A percentile compares a stretch with the other conserved stretches of the same genome.
These are phyloP conservation scores for Nothophoma quercina DNA, from an alignment of 2,329 filamentous ascomycete genomes.

Conservation along the genomic window DNA sequence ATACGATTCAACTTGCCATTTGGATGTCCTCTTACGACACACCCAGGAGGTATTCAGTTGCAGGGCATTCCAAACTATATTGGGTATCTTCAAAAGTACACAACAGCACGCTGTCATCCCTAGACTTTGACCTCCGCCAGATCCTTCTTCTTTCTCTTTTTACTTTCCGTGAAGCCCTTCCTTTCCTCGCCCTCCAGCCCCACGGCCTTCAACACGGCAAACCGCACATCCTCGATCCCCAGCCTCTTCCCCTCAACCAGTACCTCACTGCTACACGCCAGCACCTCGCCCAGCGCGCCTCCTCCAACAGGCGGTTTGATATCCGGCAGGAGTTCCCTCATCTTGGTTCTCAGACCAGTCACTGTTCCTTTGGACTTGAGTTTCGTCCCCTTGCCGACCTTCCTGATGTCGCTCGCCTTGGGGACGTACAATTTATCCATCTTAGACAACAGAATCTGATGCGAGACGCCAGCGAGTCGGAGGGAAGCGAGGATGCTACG, in stretches of 20 bases:
- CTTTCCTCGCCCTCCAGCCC: constrained; percentile 24
- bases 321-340: constrained; percentile 48
- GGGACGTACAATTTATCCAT: constrained; percentile 58
- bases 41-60: no score
- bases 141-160: constrained; percentile 7
- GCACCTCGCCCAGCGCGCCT: constrained; percentile 63
- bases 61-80: no score
- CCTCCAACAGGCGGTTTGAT: constrained; percentile 43
- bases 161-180: constrained; percentile 13
- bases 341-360: constrained; percentile 52
- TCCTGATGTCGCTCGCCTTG: constrained; percentile 23
- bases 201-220: constrained; percentile 68
- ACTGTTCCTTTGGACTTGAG: constrained; percentile 46
- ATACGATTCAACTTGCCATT: no score
- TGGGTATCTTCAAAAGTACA: not conserved
- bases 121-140: not conserved
- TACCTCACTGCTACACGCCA: constrained; percentile 65
- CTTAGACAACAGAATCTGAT: constrained; percentile 73
- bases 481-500: constrained; percentile 64
- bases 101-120: not conserved
- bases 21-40: no score
- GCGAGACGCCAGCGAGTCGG: constrained; percentile 63
- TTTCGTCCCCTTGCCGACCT: constrained; percentile 17
- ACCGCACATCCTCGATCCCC: constrained; percentile 69
- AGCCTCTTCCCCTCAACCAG: constrained; percentile 57